Conservation (phyloP, 2,329 filamentous ascomycete species). For the Mycosphaerella sp. region DNA sequence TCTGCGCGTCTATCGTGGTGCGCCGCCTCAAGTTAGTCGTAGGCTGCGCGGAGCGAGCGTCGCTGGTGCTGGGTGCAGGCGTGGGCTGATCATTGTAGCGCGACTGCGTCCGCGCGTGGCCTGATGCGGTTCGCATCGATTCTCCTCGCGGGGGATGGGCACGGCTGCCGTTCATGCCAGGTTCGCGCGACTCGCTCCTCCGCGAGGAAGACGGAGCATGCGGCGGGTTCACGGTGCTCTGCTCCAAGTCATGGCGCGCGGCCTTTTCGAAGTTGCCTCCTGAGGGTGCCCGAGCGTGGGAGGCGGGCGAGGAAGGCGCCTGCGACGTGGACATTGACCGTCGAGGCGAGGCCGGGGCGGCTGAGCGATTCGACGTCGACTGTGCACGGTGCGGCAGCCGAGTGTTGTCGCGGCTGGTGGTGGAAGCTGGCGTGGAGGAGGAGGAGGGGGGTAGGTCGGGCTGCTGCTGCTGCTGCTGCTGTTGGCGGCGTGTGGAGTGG, state of each 20-base stretch:
- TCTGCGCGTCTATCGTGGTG: constrained; percentile 77
- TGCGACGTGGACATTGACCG: constrained; percentile 36
- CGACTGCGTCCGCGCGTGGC: constrained; percentile 35
- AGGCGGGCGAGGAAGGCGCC: constrained; percentile 17
- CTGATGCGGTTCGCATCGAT: constrained; percentile 42
- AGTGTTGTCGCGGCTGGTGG: constrained; percentile 39
- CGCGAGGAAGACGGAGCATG: constrained; percentile 41
- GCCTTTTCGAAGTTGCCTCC: constrained; percentile 47
- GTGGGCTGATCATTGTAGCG: constrained; percentile 42
- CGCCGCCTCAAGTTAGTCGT: constrained; percentile 46
- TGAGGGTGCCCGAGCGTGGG: constrained; percentile 39
- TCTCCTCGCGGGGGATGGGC: constrained; percentile 46
- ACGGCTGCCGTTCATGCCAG: constrained; percentile 19
- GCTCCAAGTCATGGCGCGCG: constrained; percentile 67
- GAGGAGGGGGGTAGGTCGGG: constrained; percentile 11
- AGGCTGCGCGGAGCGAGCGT: neutral
- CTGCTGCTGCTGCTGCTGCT: constrained; percentile 35
- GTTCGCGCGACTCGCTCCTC: constrained; percentile 54
- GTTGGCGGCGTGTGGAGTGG: constrained; percentile 44
- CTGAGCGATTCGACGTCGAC: constrained; percentile 31
- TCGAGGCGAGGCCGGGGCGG: constrained; percentile 31
- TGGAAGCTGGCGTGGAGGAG: neutral
- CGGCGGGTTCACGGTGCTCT: constrained; percentile 55
- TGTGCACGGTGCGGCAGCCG: constrained; percentile 36
- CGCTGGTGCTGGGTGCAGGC: constrained; percentile 22